Conservation (phyloP, 2,329 filamentous ascomycete genomes). For the Sclerotinia minor region DNA sequence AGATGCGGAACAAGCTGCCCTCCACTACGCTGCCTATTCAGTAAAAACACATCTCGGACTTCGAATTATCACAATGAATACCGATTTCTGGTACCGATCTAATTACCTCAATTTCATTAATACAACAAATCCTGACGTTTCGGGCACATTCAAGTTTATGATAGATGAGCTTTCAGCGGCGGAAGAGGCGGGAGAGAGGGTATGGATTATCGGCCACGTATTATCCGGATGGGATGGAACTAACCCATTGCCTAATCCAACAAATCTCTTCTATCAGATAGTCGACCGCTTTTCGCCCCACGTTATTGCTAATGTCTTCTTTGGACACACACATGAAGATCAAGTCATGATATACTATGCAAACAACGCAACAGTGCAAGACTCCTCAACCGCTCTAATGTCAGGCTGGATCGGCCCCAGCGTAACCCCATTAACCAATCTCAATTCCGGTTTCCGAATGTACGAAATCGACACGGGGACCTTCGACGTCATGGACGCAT, state of each 20-base stretch:
- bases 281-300: constrained; percentile 56
- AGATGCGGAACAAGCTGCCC: constrained; percentile 49
- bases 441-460: constrained; percentile 54
- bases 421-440: constrained; percentile 54
- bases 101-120: constrained; percentile 55
- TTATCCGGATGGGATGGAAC: constrained; percentile 56
- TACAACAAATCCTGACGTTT: constrained; percentile 51
- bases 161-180: constrained; percentile 54
- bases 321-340: constrained; percentile 57
- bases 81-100: constrained; percentile 50
- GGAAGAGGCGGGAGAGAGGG: constrained; percentile 52
- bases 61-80: constrained; percentile 54
- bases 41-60: constrained; percentile 54
- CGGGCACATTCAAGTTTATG: constrained; percentile 51
- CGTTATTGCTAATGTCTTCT: constrained; percentile 56
- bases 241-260: constrained; percentile 55
- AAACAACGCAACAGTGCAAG: constrained; percentile 50
- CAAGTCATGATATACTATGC: constrained; percentile 56
- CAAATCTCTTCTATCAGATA: constrained; percentile 56
- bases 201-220: constrained; percentile 57
- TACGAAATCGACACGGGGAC: constrained; percentile 56
- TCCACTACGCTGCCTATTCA: constrained; percentile 58
- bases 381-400: constrained; percentile 47
- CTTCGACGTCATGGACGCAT: constrained; percentile 55
- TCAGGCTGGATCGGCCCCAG: constrained; percentile 54